Conservation (phyloP, 2,329 filamentous ascomycete genomes). For the Acarospora socialis region DNA sequence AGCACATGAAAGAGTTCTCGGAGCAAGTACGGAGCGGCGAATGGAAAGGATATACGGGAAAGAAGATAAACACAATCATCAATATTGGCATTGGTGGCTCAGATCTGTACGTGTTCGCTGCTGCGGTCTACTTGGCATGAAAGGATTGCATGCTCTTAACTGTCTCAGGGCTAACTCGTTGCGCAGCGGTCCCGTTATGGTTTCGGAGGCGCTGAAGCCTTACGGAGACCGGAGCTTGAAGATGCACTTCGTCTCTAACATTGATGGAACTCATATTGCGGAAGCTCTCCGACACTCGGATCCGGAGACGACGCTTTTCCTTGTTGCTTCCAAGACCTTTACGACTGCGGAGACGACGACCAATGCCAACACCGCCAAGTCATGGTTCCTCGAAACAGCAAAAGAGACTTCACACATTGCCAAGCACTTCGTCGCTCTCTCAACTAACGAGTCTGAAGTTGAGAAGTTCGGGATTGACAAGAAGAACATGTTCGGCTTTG, state of each 20-base stretch:
- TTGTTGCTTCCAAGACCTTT: conserved; percentile 98
- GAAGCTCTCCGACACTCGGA: conserved; percentile 81
- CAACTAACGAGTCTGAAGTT: conserved; percentile 88
- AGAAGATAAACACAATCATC: conserved; percentile 91
- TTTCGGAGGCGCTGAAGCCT: conserved; percentile 90
- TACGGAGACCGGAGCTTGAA: conserved; percentile 78
- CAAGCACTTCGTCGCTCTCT: conserved; percentile 97
- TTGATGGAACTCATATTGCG: conserved; percentile 94
- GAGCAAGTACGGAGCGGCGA: conserved; percentile 86
- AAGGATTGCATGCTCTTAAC: not conserved
- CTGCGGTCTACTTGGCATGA: conserved; percentile 7
- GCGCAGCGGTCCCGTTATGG: conserved; percentile 85
- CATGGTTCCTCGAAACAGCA: conserved; percentile 81
- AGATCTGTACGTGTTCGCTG: conserved; percentile 60
- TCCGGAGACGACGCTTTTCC: conserved; percentile 96
- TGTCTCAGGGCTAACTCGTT: conserved; percentile 16
- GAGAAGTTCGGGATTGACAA: conserved; percentile 97
- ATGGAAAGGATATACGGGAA: conserved; percentile 96
- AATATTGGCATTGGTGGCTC: conserved; percentile 98
- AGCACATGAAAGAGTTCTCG: conserved; percentile 98
- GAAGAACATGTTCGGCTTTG: conserved; percentile 99
- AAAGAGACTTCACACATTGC: conserved; percentile 65
- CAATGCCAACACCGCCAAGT: conserved; percentile 93
- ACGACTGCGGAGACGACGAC: conserved; percentile 95
- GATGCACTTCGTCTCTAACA: conserved; percentile 98